Evolutionary conservation across 2,329 filamentous ascomycete genomes (phyloP).

Genomic region (Claviceps fusiformis): DNA sequence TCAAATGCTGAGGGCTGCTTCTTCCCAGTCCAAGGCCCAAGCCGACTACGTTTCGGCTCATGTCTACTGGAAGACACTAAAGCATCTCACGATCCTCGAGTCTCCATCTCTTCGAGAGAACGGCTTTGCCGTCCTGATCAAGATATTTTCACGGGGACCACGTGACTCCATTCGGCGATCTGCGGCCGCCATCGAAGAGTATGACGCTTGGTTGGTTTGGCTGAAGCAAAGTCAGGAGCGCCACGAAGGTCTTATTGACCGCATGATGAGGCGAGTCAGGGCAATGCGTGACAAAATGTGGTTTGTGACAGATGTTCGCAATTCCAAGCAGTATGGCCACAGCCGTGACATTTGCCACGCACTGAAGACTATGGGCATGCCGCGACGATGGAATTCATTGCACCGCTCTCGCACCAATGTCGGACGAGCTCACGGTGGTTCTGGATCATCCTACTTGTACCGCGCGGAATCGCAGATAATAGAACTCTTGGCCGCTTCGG

Average conservation of each 20-base stretch:
- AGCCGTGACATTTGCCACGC: slow-evolving; percentile 76
- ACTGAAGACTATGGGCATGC: slow-evolving; percentile 75
- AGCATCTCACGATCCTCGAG: slow-evolving; percentile 52
- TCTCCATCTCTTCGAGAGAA: slow-evolving; percentile 50
- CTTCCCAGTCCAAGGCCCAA: slow-evolving; percentile 60
- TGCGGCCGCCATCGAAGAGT: slow-evolving; percentile 61
- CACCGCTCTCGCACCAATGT: slow-evolving; percentile 34
- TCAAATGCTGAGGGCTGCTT: slow-evolving; percentile 63
- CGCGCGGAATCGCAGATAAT: slow-evolving; percentile 75
- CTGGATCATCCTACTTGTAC: slow-evolving; percentile 52
- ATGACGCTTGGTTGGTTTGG: slow-evolving; percentile 71
- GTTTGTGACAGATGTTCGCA: slow-evolving; percentile 89
- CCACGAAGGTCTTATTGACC: slow-evolving; percentile 59
- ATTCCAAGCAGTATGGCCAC: slow-evolving; percentile 78
- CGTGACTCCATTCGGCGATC: slow-evolving; percentile 56
- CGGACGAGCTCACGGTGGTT: slow-evolving; percentile 31
- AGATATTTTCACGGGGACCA: slow-evolving; percentile 61
- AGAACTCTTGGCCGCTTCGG: slow-evolving; percentile 69
- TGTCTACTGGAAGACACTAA: slow-evolving; percentile 71
- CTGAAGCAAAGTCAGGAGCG: slow-evolving; percentile 71
- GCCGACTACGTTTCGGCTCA: slow-evolving; percentile 77
- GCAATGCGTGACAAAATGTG: slow-evolving; percentile 93
- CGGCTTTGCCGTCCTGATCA: slow-evolving; percentile 56
- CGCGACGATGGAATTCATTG: slow-evolving; percentile 40
- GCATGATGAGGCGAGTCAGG: slow-evolving; percentile 59